Conservation (phyloP, 1,284 basidiomycete genomes). For the Sporisorium iseilematis-ciliati region DNA sequence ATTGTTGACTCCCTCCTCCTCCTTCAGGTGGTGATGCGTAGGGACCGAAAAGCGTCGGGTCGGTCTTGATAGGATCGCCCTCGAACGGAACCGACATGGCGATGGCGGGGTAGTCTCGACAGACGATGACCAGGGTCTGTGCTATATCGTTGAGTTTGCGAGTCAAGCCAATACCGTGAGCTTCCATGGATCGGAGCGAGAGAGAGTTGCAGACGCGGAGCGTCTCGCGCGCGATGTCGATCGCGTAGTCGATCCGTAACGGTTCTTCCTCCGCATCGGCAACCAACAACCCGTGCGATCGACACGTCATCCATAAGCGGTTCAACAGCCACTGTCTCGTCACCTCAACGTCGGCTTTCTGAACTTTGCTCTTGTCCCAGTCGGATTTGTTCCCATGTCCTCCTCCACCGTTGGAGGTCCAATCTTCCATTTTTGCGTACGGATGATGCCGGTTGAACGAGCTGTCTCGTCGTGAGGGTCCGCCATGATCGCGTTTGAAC, state of each 20-base stretch:
- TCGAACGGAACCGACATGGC: conserved; percentile 51
- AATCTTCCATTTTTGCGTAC: conserved; percentile 25
- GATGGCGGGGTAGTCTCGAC: conserved; percentile 50
- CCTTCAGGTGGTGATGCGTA: conserved; percentile 36
- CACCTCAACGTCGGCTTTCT: conserved; percentile 60
- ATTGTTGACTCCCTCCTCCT: conserved; percentile 2
- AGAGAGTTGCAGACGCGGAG: conserved; percentile 56
- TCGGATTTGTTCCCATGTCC: conserved; percentile 17
- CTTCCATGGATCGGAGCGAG: conserved; percentile 54
- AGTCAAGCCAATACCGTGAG: conserved; percentile 58
- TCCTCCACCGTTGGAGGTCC: background rate
- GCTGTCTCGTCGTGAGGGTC: conserved; percentile 13
- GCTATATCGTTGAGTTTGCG: conserved; percentile 62
- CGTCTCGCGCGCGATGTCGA: conserved; percentile 58
- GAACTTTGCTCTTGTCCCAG: conserved; percentile 52
- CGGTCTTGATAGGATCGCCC: conserved; percentile 48
- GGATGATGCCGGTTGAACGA: conserved; percentile 19
- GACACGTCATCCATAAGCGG: conserved; percentile 57
- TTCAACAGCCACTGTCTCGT: conserved; percentile 61
- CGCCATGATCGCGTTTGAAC: conserved; percentile 21
- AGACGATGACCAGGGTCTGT: conserved; percentile 56
- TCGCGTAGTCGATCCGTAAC: conserved; percentile 52
- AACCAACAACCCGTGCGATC: conserved; percentile 43
- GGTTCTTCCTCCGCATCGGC: conserved; percentile 41
- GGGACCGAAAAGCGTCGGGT: conserved; percentile 40